Base-by-base conservation (phyloP, 2,329 filamentous ascomycete genomes). In the Myriosclerotinia scirpicola region DNA sequence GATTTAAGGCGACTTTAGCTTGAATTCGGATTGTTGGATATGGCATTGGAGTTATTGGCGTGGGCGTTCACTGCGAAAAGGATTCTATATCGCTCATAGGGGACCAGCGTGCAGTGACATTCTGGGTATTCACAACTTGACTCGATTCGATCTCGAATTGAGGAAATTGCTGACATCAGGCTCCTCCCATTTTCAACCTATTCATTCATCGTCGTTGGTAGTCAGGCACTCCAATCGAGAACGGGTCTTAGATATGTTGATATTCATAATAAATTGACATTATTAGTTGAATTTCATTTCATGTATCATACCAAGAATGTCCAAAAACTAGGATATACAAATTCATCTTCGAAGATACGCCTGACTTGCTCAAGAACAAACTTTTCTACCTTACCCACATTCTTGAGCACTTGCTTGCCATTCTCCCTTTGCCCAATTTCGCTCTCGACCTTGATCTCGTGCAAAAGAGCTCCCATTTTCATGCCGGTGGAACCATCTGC, bases 321-420 rank as follows among this genome's bases (percentile, higher is more conserved):
- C 93, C 94, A 98, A 79, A 96, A 98, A 78, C 93, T 97, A 54
- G 95, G 95, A 80, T 96, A 98, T 69, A 98, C 93, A 80, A 98
- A 95, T 78, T 99, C 95, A 76, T 98, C 95, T 79, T 99, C 95
- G 75, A 99, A 98, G 73, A 99, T 98, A 75, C 93, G 87, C 76
- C 94, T 88, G 69, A 99, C 95, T 79, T 98, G 94, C 77, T 98
- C 94, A 68, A 99, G 83, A 66, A 99, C 92, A 77, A 99, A 99
- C 74, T 92, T 90, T 81, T 99, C 95, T 67, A 99, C 95, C 82
- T 99, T 99, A 67, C 95, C 94, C 60, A 99, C 94, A 77, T 99
- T 99, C 83, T 97, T 98, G 68, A 99, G 81, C 56, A 94, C 95
- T 80, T 97, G 94, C 80, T 95, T 97, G 36, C 92, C 92, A 68